These are phyloP conservation scores for Fraxinus nigra DNA, from an alignment of 305 asterid species.

Conservation along the genomic window DNA sequence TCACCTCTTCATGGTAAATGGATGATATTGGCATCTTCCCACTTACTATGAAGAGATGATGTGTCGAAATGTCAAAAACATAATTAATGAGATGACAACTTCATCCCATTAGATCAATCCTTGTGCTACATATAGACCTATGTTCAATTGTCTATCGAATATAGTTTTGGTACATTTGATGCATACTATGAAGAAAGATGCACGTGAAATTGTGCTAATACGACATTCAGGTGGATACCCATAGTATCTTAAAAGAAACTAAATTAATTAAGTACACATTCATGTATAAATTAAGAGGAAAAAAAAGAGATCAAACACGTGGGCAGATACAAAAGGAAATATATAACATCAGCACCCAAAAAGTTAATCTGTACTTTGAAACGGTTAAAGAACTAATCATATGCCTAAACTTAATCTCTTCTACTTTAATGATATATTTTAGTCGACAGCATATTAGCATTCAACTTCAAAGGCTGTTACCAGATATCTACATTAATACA, in stretches of 20 bases:
- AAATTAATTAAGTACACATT: not conserved
- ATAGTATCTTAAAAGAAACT: not conserved
- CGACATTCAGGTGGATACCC: constrained; percentile 21
- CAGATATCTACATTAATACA: constrained; percentile 7
- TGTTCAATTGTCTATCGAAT: too few relatives aligned
- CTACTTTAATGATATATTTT: constrained; percentile 3
- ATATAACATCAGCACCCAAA: not conserved
- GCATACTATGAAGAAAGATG: constrained; percentile 19
- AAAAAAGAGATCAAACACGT: constrained; percentile 17
- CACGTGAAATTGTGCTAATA: constrained; percentile 48
- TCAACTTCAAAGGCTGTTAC: not conserved
- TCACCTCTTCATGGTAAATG: not conserved
- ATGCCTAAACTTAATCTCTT: constrained; percentile 6
- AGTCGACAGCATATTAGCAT: not conserved
- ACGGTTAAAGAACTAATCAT: constrained; percentile 16
- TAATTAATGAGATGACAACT: not conserved
- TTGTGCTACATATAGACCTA: not conserved
- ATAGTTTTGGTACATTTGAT: constrained; percentile 11
- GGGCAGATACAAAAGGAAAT: too few relatives aligned
- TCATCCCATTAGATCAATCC: not conserved
- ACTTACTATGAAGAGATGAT: not conserved
- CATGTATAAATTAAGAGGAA: not conserved
- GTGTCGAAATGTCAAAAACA: too few relatives aligned
- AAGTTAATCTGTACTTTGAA: constrained; percentile 50
- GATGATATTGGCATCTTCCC: not conserved